A percentile compares a stretch with the other conserved stretches of the same genome.
Evolutionary conservation across 2,329 filamentous ascomycete genomes (phyloP).

Genomic region (Sclerotinia trifoliorum): DNA sequence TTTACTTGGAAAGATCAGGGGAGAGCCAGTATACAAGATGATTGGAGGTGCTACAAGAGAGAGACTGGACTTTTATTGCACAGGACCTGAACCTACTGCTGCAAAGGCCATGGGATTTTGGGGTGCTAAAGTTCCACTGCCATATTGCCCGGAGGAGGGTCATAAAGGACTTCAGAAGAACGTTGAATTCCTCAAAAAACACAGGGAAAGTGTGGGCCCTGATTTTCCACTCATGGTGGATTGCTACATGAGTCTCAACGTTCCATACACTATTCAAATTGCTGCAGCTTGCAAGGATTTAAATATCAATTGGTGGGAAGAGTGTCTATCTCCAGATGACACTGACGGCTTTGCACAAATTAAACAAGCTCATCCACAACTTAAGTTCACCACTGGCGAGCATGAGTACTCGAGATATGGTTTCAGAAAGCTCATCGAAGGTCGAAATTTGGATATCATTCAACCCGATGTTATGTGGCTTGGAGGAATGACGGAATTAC

Average conservation of each 20-base stretch:
- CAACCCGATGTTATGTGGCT: constrained; percentile 99
- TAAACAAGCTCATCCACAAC: constrained; percentile 83
- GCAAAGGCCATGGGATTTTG: constrained; percentile 86
- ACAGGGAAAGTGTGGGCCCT: constrained; percentile 79
- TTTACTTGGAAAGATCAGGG: constrained; percentile 82
- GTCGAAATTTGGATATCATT: constrained; percentile 88
- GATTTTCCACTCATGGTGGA: constrained; percentile 94
- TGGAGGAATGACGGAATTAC: constrained; percentile 85
- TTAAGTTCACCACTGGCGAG: constrained; percentile 95
- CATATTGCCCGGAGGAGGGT: constrained; percentile 86
- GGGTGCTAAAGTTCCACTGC: constrained; percentile 85
- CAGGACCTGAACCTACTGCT: constrained; percentile 76
- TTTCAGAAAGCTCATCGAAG: constrained; percentile 91
- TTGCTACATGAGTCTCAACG: constrained; percentile 95
- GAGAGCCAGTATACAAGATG: constrained; percentile 91
- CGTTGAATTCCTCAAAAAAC: constrained; percentile 79
- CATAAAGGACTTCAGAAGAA: constrained; percentile 81
- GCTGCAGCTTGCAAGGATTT: constrained; percentile 80
- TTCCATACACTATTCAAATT: constrained; percentile 88
- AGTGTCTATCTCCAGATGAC: constrained; percentile 88
- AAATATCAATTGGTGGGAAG: constrained; percentile 97
- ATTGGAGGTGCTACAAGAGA: constrained; percentile 88
- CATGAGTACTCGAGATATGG: constrained; percentile 94
- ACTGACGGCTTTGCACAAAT: constrained; percentile 86
- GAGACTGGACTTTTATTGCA: constrained; percentile 89